Evolutionary conservation across 208 protist genomes (phyloP).

Genomic region (Tritrichomonas musculus): DNA sequence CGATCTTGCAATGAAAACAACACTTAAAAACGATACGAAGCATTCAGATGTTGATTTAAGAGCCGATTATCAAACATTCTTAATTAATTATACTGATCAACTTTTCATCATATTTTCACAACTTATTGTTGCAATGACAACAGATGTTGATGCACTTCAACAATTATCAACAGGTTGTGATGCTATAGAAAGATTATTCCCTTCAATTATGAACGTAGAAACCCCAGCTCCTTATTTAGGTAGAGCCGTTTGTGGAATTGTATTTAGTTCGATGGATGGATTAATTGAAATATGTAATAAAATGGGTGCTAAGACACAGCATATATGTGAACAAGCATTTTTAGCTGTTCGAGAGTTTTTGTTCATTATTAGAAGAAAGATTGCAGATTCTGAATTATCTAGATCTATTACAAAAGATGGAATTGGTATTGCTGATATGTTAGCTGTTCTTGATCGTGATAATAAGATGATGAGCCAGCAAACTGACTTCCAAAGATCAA

Average conservation of each 20-base stretch:
- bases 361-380: slow-evolving; percentile 25
- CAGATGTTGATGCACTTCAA: neutral
- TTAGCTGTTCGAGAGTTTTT: slow-evolving; percentile 24
- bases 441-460: neutral
- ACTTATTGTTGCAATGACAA: neutral
- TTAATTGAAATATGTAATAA: neutral
- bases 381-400: neutral
- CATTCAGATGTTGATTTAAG: slow-evolving; percentile 3
- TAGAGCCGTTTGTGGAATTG: slow-evolving; percentile 10
- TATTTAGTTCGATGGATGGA: neutral
- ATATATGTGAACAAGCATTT: neutral
- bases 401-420: neutral
- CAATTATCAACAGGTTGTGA: neutral
- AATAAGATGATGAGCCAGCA: neutral
- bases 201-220: neutral
- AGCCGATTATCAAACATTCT: neutral
- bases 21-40: neutral
- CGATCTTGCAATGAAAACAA: neutral
- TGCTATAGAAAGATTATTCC: neutral
- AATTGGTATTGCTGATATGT: slow-evolving; percentile 29
- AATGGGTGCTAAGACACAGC: neutral
- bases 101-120: neutral
- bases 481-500: slow-evolving; percentile 28
- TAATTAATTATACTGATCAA: neutral
- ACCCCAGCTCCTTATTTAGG: neutral